Evolutionary conservation across 2,329 filamentous ascomycete species (phyloP).

Genomic region (Diaporthe sp.): DNA sequence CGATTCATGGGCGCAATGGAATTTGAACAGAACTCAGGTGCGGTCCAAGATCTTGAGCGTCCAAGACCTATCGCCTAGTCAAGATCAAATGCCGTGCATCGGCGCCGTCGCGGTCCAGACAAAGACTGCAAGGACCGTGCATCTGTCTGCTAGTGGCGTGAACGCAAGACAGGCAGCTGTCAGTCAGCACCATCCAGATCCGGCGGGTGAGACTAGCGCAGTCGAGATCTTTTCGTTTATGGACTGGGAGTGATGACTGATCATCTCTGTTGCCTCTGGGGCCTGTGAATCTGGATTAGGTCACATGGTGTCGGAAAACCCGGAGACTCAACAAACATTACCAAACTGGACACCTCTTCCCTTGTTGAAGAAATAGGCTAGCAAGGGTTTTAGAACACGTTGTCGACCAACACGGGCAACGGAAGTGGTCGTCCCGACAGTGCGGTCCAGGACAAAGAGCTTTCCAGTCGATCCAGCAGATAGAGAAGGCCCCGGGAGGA

Average conservation of each 20-base stretch:
- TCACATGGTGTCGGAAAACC: background rate
- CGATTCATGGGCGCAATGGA: background rate
- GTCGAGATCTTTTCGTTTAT: background rate
- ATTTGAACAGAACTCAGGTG: background rate
- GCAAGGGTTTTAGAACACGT: background rate
- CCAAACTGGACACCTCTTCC: background rate
- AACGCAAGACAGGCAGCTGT: background rate
- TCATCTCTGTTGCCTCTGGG: background rate
- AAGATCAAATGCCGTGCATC: background rate
- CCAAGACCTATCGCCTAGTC: background rate
- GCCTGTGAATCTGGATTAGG: background rate
- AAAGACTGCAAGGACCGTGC: conserved; percentile 20
- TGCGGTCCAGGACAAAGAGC: background rate
- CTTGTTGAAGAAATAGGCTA: too few species aligned
- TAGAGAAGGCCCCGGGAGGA: background rate
- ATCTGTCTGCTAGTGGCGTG: background rate
- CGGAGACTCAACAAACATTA: background rate
- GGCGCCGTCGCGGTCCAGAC: conserved; percentile 19
- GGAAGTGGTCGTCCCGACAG: background rate
- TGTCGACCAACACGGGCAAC: background rate
- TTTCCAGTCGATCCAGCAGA: background rate
- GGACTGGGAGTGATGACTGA: background rate
- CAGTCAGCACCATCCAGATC: background rate
- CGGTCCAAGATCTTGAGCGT: background rate
- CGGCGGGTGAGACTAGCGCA: background rate